These are phyloP conservation scores for Gossypium mustelinum DNA, from an alignment of 345 rosid genomes.

Conservation along the genomic window DNA sequence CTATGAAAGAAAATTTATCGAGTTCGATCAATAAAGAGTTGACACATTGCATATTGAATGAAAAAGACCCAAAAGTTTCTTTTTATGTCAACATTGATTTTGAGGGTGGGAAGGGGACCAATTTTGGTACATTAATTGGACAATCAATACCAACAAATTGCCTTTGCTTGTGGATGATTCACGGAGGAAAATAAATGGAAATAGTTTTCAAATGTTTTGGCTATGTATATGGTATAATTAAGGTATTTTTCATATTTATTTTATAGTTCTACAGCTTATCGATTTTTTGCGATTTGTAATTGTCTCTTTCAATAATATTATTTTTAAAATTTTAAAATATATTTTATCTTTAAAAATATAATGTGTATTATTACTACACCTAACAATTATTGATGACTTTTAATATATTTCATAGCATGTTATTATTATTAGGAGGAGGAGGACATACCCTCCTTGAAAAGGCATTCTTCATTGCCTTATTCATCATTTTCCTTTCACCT, in stretches of 20 bases:
- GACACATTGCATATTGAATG: neutral
- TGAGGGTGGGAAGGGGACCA: neutral
- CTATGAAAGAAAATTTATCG: neutral
- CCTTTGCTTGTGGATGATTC: neutral
- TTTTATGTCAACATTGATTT: neutral
- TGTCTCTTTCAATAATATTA: no score
- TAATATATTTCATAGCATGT: no score
- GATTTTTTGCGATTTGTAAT: accelerated
- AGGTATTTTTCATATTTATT: no score
- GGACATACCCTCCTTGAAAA: neutral
- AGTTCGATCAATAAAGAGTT: neutral
- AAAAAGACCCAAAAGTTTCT: neutral
- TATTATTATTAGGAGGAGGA: no score
- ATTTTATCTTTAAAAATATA: no score
- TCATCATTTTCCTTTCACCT: neutral
- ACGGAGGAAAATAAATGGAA: neutral
- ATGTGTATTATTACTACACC: no score
- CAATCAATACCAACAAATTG: neutral
- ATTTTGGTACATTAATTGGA: neutral
- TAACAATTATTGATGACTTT: no score
- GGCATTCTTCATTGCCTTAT: neutral
- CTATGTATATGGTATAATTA: neutral
- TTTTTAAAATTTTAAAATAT: no score
- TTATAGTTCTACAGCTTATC: no score
- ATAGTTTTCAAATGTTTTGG: neutral